Evolutionary conservation across 768 basidiomycete genomes (phyloP).

Genomic region (Nidularia pulvinata): DNA sequence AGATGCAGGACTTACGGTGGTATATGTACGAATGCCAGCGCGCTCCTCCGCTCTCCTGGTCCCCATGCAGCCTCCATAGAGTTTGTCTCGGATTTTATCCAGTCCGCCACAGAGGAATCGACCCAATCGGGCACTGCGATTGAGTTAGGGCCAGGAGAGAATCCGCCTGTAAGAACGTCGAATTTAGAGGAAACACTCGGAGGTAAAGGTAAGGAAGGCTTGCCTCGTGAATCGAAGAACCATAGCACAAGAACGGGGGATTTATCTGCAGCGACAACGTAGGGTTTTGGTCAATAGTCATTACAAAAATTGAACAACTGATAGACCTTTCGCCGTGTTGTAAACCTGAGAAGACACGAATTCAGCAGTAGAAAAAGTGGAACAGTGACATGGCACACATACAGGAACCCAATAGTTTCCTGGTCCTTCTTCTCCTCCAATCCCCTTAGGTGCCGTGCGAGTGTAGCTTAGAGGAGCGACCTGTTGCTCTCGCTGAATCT

Average conservation of each 20-base stretch:
- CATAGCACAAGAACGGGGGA: conserved; percentile 60
- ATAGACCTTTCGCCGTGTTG: conserved; percentile 25
- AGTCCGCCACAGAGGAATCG: conserved; percentile 56
- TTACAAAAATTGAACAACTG: too few relatives aligned
- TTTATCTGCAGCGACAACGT: conserved; percentile 23
- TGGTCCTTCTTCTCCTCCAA: conserved; percentile 62
- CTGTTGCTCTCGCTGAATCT: conserved; percentile 60
- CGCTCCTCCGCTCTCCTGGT: conserved; percentile 44
- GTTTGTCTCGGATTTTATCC: conserved; percentile 55
- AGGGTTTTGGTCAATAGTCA: too few relatives aligned
- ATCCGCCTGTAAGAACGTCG: conserved; percentile 39
- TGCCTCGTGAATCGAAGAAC: conserved; percentile 81
- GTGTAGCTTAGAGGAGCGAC: conserved; percentile 66
- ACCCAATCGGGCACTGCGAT: conserved; percentile 66
- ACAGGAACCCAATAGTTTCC: conserved; percentile 84
- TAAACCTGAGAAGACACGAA: conserved; percentile 27
- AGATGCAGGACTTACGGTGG: conserved; percentile 50
- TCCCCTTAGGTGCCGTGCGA: conserved; percentile 51
- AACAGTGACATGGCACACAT: conserved; percentile 7
- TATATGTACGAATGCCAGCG: conserved; percentile 75
- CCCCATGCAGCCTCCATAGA: conserved; percentile 64
- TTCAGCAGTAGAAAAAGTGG: too few relatives aligned
- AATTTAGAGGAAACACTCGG: background rate
- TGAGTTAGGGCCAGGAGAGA: conserved; percentile 40
- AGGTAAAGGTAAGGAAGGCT: background rate